Base-by-base conservation (phyloP, 2,329 filamentous ascomycete species). In the Didymella pomorum region DNA sequence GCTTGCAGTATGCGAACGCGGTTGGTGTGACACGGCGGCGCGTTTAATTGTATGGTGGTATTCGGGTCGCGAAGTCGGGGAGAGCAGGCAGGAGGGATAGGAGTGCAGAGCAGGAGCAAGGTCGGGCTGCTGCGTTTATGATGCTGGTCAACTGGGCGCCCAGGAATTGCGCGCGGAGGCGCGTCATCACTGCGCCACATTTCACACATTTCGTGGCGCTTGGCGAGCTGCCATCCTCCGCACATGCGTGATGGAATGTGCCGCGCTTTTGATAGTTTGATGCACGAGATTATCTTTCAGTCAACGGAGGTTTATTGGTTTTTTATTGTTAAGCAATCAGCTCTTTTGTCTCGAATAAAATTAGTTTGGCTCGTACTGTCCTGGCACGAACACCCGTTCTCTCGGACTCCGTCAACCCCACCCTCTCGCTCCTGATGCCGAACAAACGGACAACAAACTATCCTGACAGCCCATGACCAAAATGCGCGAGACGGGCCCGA, bases 181-280 rank as follows among this genome's bases (percentile, higher is more conserved):
- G 62, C 63, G 62, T 65, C 50, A 52, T 29, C 29, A 21, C 64
- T 70, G 61, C 65, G 69, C 69, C 69, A 71, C 69, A 68, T 35
- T 39, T 39, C 35, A 20, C 69, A 71, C 69, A 68, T 35, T 39
- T 39, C 35, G 37, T 41, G 37, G 37, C 20, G 37, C 65, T 70
- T 65, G 66, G 67, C 63, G 60, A 35, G 47, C 41, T 33, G 44
- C 42, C 35, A 29, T 25, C 9, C 46, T 10, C 39, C 8, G 18
- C 23, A 21, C 14, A 4, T 4, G 14, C n/a, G 18, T 14, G 18
- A 20, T 44, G 41, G 47, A 43, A 58, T 49, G 46, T n/a, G 23
- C 23, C 23, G 33, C 42, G 42, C 23, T 31, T 31, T 16, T 4
- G 11, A 31, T 31, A 4, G 12, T 16, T 31, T 31, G 29, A 16